phyloP scores from a whole-genome alignment of 345 rosid species.

The Salix arbutifolia region DNA sequence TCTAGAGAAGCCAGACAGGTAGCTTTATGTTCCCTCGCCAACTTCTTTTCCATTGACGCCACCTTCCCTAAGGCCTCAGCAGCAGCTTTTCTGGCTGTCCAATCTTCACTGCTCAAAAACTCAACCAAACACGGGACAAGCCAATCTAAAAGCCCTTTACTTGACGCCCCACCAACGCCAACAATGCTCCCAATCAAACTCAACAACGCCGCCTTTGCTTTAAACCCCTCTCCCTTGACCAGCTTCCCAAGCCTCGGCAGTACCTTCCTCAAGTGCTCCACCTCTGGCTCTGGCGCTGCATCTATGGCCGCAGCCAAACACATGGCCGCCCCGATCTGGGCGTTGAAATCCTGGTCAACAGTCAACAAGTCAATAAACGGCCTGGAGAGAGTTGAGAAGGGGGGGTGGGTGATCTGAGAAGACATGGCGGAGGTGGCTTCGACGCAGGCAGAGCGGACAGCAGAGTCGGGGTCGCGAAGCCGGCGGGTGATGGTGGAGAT shows the following conservation, averaged over 20 bases:
- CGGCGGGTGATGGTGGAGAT: slow-evolving; percentile 71
- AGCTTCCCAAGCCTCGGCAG: slow-evolving; percentile 68
- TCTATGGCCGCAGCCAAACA: slow-evolving; percentile 77
- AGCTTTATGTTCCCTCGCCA: slow-evolving; percentile 51
- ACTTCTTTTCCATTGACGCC: slow-evolving; percentile 51
- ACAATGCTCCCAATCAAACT: slow-evolving; percentile 63
- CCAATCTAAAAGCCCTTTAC: slow-evolving; percentile 58
- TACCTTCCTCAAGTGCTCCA: slow-evolving; percentile 54
- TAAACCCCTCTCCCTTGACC: slow-evolving; percentile 63
- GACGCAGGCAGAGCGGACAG: slow-evolving; percentile 81
- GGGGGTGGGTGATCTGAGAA: slow-evolving; percentile 42
- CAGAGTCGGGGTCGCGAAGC: slow-evolving; percentile 74
- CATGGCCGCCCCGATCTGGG: slow-evolving; percentile 80
- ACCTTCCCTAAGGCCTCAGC: slow-evolving; percentile 78
- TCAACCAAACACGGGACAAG: slow-evolving; percentile 56
- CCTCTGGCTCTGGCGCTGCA: slow-evolving; percentile 52
- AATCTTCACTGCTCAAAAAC: slow-evolving; percentile 65
- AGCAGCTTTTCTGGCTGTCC: slow-evolving; percentile 87
- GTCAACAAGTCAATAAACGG: slow-evolving; percentile 62
- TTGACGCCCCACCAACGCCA: slow-evolving; percentile 49
- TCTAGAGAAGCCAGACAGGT: slow-evolving; percentile 48
- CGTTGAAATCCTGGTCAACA: slow-evolving; percentile 62
- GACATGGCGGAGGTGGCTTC: slow-evolving; percentile 70
- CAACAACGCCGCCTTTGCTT: slow-evolving; percentile 65
- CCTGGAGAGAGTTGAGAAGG: slow-evolving; percentile 53